phyloP scores from a whole-genome alignment of 2,329 filamentous ascomycete species.

The Trichoderma polysporum region DNA sequence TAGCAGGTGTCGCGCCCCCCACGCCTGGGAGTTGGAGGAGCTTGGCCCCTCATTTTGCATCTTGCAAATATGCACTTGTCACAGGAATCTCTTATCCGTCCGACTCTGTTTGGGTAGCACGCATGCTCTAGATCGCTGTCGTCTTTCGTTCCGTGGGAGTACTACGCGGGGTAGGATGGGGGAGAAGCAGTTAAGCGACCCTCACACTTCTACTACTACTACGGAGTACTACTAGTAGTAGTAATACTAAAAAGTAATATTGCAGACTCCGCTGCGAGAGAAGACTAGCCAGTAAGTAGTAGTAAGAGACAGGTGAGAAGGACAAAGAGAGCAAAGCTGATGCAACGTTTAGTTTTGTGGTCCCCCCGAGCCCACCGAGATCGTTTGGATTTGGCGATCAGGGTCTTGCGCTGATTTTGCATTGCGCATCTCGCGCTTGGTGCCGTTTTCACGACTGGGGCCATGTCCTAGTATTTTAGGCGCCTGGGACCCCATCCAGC shows the following conservation, averaged over 20 bases:
- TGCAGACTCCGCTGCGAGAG: neutral
- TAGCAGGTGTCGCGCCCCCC: conserved; percentile 2
- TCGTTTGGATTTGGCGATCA: conserved; percentile 10
- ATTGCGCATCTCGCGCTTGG: conserved; percentile 17
- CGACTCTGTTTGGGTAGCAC: neutral
- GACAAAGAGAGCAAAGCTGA: neutral
- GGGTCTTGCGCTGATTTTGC: conserved; percentile 14
- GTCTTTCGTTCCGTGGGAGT: neutral
- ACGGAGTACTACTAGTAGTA: neutral
- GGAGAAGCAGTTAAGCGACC: neutral
- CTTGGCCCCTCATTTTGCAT: conserved; percentile 10
- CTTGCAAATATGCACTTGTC: conserved; percentile 16
- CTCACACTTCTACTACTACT: neutral
- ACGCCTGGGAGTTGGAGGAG: neutral
- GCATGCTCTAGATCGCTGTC: neutral
- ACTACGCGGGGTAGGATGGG: conserved; percentile 11
- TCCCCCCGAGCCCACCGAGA: conserved; percentile 10
- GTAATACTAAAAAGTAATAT: neutral
- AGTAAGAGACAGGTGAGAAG: neutral
- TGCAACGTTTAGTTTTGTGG: conserved; percentile 10
- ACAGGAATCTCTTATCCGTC: conserved; percentile 13
- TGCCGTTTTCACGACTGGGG: neutral
- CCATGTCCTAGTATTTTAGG: neutral
- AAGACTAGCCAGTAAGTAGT: neutral
- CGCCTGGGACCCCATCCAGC: neutral